Percentiles rank a stretch among this genome's conserved stretches.
Evolutionary conservation across 2,329 filamentous ascomycete species (phyloP).

Genomic region (Aspergillus cejpii): DNA sequence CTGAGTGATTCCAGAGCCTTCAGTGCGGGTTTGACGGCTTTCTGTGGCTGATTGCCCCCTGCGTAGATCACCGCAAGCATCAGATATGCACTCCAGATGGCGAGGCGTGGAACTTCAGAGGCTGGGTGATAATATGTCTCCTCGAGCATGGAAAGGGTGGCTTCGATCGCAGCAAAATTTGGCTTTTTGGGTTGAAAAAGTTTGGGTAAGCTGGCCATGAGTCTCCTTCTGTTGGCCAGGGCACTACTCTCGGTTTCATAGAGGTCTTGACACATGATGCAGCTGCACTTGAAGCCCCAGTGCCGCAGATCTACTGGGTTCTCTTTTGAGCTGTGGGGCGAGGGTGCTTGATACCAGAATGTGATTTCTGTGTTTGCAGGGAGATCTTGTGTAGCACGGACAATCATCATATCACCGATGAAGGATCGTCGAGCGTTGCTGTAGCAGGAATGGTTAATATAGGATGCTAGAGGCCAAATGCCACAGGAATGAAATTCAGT

Average conservation of each 20-base stretch:
- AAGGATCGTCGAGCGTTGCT: conserved; percentile 45
- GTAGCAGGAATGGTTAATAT: conserved; percentile 50
- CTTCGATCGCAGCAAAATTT: conserved; percentile 11
- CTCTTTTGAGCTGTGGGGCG: conserved; percentile 1
- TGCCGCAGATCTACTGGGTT: conserved; percentile 6
- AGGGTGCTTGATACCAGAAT: conserved; percentile 35
- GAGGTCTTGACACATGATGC: conserved; percentile 19
- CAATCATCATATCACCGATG: conserved; percentile 50
- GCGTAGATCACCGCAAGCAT: conserved; percentile 16
- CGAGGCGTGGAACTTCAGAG: conserved; percentile 21
- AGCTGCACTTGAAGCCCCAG: conserved; percentile 25
- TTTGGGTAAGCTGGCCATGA: conserved; percentile 5
- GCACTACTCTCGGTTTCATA: conserved; percentile 1
- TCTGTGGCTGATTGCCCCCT: conserved; percentile 1
- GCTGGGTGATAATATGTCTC: conserved; percentile 21
- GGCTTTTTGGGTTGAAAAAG: background rate
- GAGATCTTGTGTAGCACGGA: conserved; percentile 45
- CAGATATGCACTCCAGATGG: conserved; percentile 12
- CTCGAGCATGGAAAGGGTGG: conserved; percentile 9
- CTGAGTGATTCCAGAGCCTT: conserved; percentile 22
- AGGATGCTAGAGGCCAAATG: conserved; percentile 46
- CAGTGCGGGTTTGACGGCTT: conserved; percentile 17
- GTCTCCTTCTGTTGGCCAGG: conserved; percentile 11
- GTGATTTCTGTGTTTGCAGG: conserved; percentile 43
- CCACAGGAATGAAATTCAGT: conserved; percentile 30